Conservation (phyloP, 106 monocot genomes). For the Acorus calamus region DNA sequence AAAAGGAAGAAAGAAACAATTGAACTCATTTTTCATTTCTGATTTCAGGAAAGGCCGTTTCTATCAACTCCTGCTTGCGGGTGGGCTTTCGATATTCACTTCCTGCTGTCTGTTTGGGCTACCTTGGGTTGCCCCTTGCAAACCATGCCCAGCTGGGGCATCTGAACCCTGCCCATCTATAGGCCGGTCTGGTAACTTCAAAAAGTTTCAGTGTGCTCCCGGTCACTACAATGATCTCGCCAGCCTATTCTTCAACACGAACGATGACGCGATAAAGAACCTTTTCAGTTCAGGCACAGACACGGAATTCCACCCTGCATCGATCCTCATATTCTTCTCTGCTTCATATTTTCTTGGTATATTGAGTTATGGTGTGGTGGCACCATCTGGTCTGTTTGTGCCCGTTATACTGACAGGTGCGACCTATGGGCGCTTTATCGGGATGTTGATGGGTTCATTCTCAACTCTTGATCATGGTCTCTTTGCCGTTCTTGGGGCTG, state of each 20-base stretch:
- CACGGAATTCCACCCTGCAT: conserved; percentile 38
- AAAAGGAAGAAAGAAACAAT: too few species aligned
- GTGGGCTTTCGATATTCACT: conserved; percentile 48
- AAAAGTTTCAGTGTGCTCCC: conserved; percentile 60
- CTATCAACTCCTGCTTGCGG: conserved; percentile 34
- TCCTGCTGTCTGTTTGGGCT: conserved; percentile 61
- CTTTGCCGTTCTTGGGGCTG: conserved; percentile 74
- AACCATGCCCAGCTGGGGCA: conserved; percentile 45
- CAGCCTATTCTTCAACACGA: conserved; percentile 78
- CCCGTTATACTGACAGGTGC: conserved; percentile 85
- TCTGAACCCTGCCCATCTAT: conserved; percentile 49
- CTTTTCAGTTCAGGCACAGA: conserved; percentile 58
- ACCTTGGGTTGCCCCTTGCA: conserved; percentile 83
- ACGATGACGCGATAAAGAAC: conserved; percentile 69
- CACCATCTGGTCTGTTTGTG: conserved; percentile 75
- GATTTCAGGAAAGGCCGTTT: conserved; percentile 36
- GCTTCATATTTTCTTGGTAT: conserved; percentile 72
- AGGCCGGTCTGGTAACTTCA: conserved; percentile 52
- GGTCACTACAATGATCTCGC: conserved; percentile 89
- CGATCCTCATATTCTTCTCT: conserved; percentile 51
- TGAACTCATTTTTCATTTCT: not conserved
- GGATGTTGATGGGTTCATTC: conserved; percentile 40
- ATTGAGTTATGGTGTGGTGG: conserved; percentile 75
- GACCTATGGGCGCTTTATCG: conserved; percentile 67
- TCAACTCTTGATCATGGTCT: conserved; percentile 74